Percentiles rank a stretch among this genome's conserved stretches.
Evolutionary conservation across 2,329 filamentous ascomycete genomes (phyloP).

Genomic region (Fusarium veterinarium): DNA sequence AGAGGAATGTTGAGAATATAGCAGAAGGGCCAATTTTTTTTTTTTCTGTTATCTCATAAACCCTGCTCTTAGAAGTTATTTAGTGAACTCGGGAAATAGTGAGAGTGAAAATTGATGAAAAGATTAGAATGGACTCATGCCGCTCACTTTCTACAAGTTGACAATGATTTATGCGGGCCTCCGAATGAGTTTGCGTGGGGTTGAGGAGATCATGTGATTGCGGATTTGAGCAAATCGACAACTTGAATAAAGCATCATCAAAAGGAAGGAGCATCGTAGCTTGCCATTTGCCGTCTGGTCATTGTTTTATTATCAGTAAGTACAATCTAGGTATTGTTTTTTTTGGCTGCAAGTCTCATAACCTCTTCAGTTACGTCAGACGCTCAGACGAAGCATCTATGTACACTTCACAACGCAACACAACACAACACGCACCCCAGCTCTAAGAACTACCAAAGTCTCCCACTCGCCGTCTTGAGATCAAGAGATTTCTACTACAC

Average conservation of each 20-base stretch:
- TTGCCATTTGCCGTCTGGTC: not conserved
- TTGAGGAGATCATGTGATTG: conserved; percentile 38
- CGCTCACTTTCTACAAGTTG: conserved; percentile 14
- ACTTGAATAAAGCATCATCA: not conserved
- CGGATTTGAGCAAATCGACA: not conserved
- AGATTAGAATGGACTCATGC: conserved; percentile 7
- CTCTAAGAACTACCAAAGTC: not conserved
- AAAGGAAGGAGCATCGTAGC: not conserved
- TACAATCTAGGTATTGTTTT: no score
- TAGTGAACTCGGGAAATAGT: not conserved
- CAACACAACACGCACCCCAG: not conserved
- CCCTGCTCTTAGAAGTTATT: not conserved
- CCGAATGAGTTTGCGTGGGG: conserved; percentile 25
- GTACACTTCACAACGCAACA: no score
- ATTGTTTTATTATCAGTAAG: not conserved
- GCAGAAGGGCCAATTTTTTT: not conserved
- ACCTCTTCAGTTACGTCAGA: conserved; percentile 4
- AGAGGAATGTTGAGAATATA: not conserved
- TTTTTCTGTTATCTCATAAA: not conserved
- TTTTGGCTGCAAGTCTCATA: not conserved
- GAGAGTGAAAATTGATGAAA: not conserved
- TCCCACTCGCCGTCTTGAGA: not conserved
- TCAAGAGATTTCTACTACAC: not conserved
- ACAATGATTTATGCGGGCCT: conserved; percentile 27
- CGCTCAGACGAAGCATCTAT: not conserved